phyloP scores from a whole-genome alignment of 2,329 filamentous ascomycete genomes.

The Blastomyces parvus region DNA sequence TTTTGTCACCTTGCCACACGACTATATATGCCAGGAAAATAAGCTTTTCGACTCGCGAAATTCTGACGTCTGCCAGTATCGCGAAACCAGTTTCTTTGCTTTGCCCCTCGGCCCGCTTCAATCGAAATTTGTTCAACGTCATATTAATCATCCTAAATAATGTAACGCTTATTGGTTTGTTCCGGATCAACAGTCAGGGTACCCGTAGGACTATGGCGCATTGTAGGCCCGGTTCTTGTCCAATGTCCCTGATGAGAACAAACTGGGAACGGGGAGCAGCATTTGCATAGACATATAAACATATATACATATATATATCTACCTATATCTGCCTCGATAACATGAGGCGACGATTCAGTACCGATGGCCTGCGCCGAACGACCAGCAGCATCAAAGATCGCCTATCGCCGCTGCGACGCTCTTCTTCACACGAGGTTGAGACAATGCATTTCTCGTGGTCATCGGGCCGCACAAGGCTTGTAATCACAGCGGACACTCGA shows the following conservation, averaged over 20 bases:
- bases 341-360: not conserved
- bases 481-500: conserved; percentile 12
- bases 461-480: not conserved
- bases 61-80: no score
- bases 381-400: not conserved
- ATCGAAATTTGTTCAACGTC: not conserved
- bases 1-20: no score
- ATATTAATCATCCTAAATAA: conserved; percentile 1
- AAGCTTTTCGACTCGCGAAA: not conserved
- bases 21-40: not conserved
- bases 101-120: not conserved
- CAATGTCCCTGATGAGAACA: not conserved
- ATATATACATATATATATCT: not conserved
- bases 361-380: not conserved
- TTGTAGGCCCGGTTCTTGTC: not conserved
- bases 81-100: not conserved
- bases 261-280: not conserved
- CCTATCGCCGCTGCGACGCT: not conserved
- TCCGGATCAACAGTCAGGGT: not conserved
- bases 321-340: no score
- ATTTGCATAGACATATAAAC: not conserved
- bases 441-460: conserved; percentile 2
- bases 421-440: not conserved
- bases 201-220: not conserved
- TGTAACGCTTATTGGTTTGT: not conserved